Base-by-base conservation (phyloP, 257 asterid species). In the Anisodus tanguticus region DNA sequence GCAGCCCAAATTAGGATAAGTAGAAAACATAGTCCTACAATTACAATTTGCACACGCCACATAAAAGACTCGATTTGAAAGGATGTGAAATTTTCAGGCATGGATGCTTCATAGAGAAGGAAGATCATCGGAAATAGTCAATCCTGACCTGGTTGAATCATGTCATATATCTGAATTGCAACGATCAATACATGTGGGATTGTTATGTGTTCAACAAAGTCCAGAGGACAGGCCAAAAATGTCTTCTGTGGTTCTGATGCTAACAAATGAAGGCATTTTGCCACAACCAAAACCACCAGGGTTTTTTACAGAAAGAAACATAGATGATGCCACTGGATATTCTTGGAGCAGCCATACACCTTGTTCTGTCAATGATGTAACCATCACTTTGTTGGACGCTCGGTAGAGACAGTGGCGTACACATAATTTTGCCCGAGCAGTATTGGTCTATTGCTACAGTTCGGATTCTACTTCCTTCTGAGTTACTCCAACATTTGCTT, bases 191-290 rank as follows among this genome's bases (percentile, higher is more conserved):
- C 88, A 87, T 63, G 88, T 82, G 1, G 89, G 84, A 6, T 67
- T 87, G 53, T 79, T 87, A 7, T 87, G 89, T 26, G 88, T 85
- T 31, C 89, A 87, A 62, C 87, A 85, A 51, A 49, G 31, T 35
- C 89, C 89, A 39, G 86, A 82, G 10, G 89, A 87, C 58, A 87
- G 88, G 82, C 89, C 88, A 11, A 82, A 31, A 60, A 85, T 87
- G 88, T 77, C 88, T n/a, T 12, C 71, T 22, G 89, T 85, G 8
- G 86, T 87, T 7, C 39, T 85, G 7, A 82, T 84, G 88, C 43
- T 85, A 70, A 85, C 86, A n/a, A 82, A 83, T 60, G 88, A 87
- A 67, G 80, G 80, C 19, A n/a, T 82, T 49, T 51, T 87, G 22
- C 80, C 83, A 19, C 57, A 67, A 57, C 87, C 88, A 4, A 87